Evolutionary conservation across 805 yeast species (phyloP), one percentile per base, ranked within the genome.

Genomic region (Teunomyces kruisii): DNA sequence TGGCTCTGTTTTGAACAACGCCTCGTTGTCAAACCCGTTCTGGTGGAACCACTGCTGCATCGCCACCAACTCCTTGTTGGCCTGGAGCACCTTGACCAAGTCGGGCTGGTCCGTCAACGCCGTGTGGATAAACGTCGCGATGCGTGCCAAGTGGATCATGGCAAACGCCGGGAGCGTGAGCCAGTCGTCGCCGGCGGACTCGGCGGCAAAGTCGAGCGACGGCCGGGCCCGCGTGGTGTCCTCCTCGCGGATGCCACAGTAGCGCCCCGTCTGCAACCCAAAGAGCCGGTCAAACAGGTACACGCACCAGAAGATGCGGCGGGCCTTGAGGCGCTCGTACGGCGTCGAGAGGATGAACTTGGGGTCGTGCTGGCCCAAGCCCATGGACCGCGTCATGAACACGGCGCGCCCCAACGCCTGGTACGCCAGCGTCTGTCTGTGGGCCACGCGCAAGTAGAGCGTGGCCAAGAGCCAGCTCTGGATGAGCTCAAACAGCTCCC

Each of bases 281-380:
- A 79, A 58, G 12, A 80, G 47, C 47, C 81, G 67, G 52, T 82
- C 88, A 63, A 78, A 64, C 1, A 78, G 70, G 52, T 74, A 82
- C 5, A 76, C 77, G 15, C 73, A 50, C 81, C 83, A 81, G 55
- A 78, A 82, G 1, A 81, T 70, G 40, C 84, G 64, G 51, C 66
- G 66, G 1, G 79, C 73, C 53, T 81, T 80, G 9, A 70, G 46
- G 14, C 52, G 56, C 49, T 79, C 83, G 55, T 71, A 71, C 3
- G 64, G 57, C 6, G 70, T 57, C 50, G 69, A 39, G 36, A 50
- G 42, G 16, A 57, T 32, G n/a, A 49, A 41, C 22, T 50, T 55
- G 3, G 54, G 53, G 15, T 47, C 42, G 4, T 52, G 47, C 42
- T 58, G 58, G 9, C 63, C 61, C 17, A 52, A 32, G 6, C 74